Conservation (phyloP, 1,284 basidiomycete genomes). For the Ceratobasidium theobromae region DNA sequence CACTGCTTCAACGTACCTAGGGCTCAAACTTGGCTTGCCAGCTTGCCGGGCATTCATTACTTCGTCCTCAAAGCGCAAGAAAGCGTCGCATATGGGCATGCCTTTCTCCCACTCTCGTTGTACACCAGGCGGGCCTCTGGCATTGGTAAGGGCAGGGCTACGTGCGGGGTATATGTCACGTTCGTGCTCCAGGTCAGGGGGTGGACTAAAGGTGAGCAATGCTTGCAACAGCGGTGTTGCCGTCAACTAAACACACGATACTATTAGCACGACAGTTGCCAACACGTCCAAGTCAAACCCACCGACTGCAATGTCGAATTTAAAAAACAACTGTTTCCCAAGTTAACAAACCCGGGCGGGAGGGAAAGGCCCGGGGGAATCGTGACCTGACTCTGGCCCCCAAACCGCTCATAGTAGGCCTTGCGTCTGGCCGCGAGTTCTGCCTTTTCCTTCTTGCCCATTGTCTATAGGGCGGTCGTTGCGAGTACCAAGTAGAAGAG, state of each 20-base stretch:
- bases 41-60: constrained; percentile 35
- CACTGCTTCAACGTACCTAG: constrained; percentile 33
- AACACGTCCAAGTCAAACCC: background rate
- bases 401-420: constrained; percentile 14
- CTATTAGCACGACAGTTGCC: background rate
- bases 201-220: constrained; percentile 37
- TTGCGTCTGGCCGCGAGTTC: constrained; percentile 24
- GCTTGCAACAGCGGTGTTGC: constrained; percentile 39
- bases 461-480: constrained; percentile 2
- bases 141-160: constrained; percentile 39
- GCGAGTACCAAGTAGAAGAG: background rate
- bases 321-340: constrained; percentile 43
- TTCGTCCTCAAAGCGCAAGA: constrained; percentile 36
- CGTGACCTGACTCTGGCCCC: background rate
- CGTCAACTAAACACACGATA: constrained; percentile 35
- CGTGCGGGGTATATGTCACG: constrained; percentile 37
- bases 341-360: constrained; percentile 40
- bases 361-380: constrained; percentile 14
- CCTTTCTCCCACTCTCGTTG: constrained; percentile 25
- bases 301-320: constrained; percentile 42
- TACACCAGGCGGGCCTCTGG: constrained; percentile 35
- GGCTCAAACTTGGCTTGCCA: constrained; percentile 39
- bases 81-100: constrained; percentile 36
- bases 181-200: constrained; percentile 35
- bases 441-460: constrained; percentile 28